Base-by-base conservation (phyloP, 805 yeast species). In the Zygoascus ofunaensis region DNA sequence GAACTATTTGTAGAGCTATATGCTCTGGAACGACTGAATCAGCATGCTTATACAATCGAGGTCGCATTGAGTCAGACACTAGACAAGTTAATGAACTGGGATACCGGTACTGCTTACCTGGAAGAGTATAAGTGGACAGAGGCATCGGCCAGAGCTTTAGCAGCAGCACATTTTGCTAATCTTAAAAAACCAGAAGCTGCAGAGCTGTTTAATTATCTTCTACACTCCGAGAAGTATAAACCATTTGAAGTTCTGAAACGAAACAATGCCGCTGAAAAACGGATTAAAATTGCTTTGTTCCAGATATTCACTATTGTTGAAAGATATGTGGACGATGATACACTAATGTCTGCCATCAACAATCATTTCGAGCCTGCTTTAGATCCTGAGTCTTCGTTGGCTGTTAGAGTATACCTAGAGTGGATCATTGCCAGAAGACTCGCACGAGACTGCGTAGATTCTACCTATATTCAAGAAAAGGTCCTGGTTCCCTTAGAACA, bases 361-460 rank as follows among this genome's bases (percentile, higher is more conserved):
- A 41, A 43, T 5, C 24, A 26, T 8, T 49, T 72, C 10, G 41
- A 69, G 4, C 58, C 60, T 0, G 57, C 65, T 5, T 64, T 85
- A 10, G 65, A 71, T 35, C 61, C 65, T 2, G 97, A 90, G 49
- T 76, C 85, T 12, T 82, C 92, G 49, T 96, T 96, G 0, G 64
- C 79, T 38, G 83, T 77, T 4, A 72, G 97, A 45, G 64, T 73
- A 2, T 85, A 82, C 54, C 62, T 84, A 44, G 97, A 89, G 56
- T 89, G 95, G 95, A 66, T 80, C 12, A 61, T 81, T 34, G 73
- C 85, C 0, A 61, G 66, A 14, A 63, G 69, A 18, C 57, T 77
- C 39, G 48, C 65, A 12, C 54, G 55, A n/a, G 56, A 49, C 36
- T 8, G 30, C 12, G 42, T 43, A 8, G 51, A 60, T 24, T 70